phyloP scores from a whole-genome alignment of 2,329 filamentous ascomycete species.

The Aureobasidium sp. region DNA sequence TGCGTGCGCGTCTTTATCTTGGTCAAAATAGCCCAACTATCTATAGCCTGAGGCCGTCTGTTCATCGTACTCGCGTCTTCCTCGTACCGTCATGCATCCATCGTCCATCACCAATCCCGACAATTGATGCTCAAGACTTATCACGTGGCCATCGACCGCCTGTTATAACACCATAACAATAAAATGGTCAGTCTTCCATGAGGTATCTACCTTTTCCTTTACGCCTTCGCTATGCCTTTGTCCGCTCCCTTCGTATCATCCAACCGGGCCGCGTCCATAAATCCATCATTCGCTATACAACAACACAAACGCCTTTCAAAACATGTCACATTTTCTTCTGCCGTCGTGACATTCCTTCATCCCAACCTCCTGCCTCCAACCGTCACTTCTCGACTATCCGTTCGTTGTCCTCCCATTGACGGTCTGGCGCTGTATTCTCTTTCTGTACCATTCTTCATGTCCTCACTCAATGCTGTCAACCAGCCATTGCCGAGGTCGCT shows the following conservation, averaged over 20 bases:
- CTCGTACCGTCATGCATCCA: background rate
- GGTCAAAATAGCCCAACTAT: background rate
- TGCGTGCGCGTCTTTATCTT: background rate
- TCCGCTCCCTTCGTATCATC: background rate
- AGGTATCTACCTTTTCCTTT: constrained; percentile 7
- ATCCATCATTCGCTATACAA: constrained; percentile 6
- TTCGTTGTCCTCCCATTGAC: constrained; percentile 16
- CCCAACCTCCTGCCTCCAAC: constrained; percentile 26
- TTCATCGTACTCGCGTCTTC: no score
- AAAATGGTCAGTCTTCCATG: background rate
- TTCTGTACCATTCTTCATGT: constrained; percentile 28
- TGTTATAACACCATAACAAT: background rate
- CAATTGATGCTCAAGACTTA: background rate
- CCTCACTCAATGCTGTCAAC: constrained; percentile 76
- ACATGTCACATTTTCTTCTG: background rate
- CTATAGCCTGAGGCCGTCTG: background rate
- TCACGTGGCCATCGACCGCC: background rate
- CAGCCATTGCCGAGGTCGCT: constrained; percentile 82
- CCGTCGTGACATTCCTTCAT: constrained; percentile 15
- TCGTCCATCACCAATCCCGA: no score
- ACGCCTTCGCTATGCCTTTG: constrained; percentile 11
- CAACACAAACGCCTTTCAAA: background rate
- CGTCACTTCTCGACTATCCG: constrained; percentile 23
- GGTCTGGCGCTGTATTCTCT: constrained; percentile 1
- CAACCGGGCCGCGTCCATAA: background rate